Percentiles rank a stretch among this genome's conserved stretches.
Evolutionary conservation across 352 stramenopile genomes (phyloP).

Genomic region (Blastocystis sp.): DNA sequence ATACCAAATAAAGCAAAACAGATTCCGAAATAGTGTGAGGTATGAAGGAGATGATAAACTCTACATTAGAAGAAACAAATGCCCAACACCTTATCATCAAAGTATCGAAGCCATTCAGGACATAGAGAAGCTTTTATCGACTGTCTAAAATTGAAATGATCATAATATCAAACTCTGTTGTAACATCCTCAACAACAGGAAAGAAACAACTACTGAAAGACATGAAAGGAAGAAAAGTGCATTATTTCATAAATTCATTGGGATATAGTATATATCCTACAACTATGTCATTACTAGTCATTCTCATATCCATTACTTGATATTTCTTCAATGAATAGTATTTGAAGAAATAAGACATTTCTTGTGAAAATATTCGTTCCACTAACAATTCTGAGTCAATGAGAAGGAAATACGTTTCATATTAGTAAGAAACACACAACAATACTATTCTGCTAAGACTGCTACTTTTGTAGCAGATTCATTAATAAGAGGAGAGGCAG

Average conservation of each 20-base stretch:
- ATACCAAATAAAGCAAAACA: neutral
- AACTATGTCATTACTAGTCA: no score
- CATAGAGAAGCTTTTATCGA: neutral
- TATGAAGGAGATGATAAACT: slow-evolving; percentile 6
- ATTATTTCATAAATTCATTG: neutral
- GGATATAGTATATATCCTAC: no score
- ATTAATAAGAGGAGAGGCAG: no score
- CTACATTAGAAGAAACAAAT: slow-evolving; percentile 37
- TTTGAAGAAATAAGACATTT: no score
- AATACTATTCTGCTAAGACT: no score
- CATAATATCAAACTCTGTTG: neutral
- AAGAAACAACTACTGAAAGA: neutral
- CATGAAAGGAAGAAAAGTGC: neutral
- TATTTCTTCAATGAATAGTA: no score
- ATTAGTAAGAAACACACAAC: no score
- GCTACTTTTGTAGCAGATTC: no score
- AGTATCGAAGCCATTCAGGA: slow-evolving; percentile 47
- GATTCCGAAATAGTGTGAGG: neutral
- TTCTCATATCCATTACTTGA: no score
- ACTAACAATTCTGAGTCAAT: no score
- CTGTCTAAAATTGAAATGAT: slow-evolving; percentile 2
- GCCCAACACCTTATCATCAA: slow-evolving; percentile 11
- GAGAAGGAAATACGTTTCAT: no score
- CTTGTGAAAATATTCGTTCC: no score
- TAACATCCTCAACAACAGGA: neutral